Base-by-base conservation (phyloP, 331 rosid species). In the Cucumis variabilis region DNA sequence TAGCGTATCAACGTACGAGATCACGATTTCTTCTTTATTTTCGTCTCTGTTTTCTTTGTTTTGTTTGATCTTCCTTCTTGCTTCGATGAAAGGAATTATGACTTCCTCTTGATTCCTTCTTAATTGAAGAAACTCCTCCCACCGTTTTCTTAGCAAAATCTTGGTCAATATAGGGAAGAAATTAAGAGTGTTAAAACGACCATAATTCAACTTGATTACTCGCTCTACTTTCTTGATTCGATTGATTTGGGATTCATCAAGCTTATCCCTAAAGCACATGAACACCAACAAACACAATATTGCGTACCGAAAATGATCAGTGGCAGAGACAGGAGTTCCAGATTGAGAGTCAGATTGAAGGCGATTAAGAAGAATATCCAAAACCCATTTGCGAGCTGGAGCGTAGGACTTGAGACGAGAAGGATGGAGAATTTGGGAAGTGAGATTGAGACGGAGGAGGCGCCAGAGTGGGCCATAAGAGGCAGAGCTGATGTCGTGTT, bases 251-350 rank as follows among this genome's bases (percentile, higher is more conserved):
- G 89, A 28, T 80, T 94, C 95, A 4, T 83, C 75, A 5, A 91
- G 87, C 89, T 89, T 93, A 86, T 93, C 96, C 2, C 96, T 96
- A 2, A 95, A 92, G 81, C 98, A 95, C 98, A 94, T 94, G 50
- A 88, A 60, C 20, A 85, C 93, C 68, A 93, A 30, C 85, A 95
- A 88, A 30, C 85, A 85, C 27, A 94, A 93, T 93, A 93, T 91
- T 74, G 93, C 89, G 83, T 92, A 89, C 58, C 84, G 95, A 63
- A 95, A 91, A 78, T 94, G 94, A 21, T 91, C 91, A 1, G 88
- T 0, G 2, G 86, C 89, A 19, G 9, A 25, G 55, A 88, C 81
- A 9, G 88, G 27, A 12, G 13, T 50, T 28, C 65, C 28, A 0
- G 51, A 66, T 84, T 24, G 62, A 2, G 20, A 17, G 2, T 11